Evolutionary conservation across 805 yeast genomes (phyloP).

Genomic region (Candida yuanshanica): DNA sequence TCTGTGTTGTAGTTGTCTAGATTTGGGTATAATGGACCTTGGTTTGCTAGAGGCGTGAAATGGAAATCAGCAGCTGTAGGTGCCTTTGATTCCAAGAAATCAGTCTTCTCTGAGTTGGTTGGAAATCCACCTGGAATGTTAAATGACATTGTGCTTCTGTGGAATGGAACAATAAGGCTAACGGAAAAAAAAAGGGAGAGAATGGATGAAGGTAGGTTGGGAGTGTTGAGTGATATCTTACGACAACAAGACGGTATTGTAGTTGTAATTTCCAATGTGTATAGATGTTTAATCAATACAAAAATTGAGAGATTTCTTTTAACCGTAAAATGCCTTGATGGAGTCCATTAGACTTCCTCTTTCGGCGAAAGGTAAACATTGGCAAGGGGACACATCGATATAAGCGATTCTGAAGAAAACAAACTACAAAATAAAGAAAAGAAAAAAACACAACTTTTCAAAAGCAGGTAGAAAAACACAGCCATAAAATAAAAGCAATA

Average conservation of each 20-base stretch:
- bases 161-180: not conserved
- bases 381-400: not conserved
- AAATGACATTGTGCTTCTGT: constrained; percentile 1
- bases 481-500: not conserved
- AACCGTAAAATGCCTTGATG: not conserved
- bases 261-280: not conserved
- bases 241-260: not conserved
- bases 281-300: not conserved
- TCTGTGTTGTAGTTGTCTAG: constrained; percentile 7
- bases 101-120: constrained; percentile 2
- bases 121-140: constrained; percentile 13
- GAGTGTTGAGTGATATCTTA: not conserved
- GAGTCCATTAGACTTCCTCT: not conserved
- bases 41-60: constrained; percentile 6
- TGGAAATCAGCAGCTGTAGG: constrained; percentile 12
- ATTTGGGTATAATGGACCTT: constrained; percentile 14
- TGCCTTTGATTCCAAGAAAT: constrained; percentile 1
- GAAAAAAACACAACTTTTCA: not conserved
- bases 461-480: not conserved
- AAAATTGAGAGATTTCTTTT: not conserved
- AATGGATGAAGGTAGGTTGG: not conserved
- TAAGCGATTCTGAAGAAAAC: too few species aligned
- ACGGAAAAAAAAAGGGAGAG: not conserved
- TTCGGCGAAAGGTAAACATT: not conserved
- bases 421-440: too few species aligned